Base-by-base conservation (phyloP, 2,329 filamentous ascomycete species). In the Decorospora gaudefroyi region DNA sequence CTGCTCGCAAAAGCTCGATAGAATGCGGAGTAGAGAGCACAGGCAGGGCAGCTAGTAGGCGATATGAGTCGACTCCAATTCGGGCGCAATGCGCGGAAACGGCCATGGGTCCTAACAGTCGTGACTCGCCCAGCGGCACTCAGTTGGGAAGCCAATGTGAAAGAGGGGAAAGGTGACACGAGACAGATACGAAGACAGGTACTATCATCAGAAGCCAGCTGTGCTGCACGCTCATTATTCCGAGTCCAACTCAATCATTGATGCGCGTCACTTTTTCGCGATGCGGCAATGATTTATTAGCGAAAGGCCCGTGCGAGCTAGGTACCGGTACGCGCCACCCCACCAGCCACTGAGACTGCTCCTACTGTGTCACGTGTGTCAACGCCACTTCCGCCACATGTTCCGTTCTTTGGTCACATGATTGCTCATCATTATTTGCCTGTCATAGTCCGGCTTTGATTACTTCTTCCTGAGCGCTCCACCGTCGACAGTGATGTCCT, bases 401-500 rank as follows among this genome's bases (percentile, higher is more conserved):
- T n/a, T n/a, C n/a, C n/a, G n/a, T n/a, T n/a, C n/a, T n/a, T n/a
- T n/a, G n/a, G n/a, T n/a, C n/a, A n/a, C n/a, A n/a, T n/a, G n/a
- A n/a, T n/a, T 33, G 17, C 21, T 19, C n/a, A 25, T 18, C 16
- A 21, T 31, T 12, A n/a, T n/a, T n/a, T n/a, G n/a, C n/a, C n/a
- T n/a, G n/a, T n/a, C n/a, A n/a, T n/a, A n/a, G n/a, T n/a, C n/a
- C n/a, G n/a, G n/a, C n/a, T n/a, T n/a, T n/a, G n/a, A 10, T 60
- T 55, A n/a, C 52, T 72, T 71, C 53, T 69, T 69, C 46, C 59
- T 57, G 49, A 67, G 32, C 2, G 64, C 68, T 19, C 69, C 69
- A 17, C 69, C 69, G 45, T 72, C 68, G 4, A 72, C 63, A 2
- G 64, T 67, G 12, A 72, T 64, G 23, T 70, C 67, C 46, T 65